These are phyloP conservation scores for Cytospora piceicola DNA, from an alignment of 2,329 filamentous ascomycete genomes.

Conservation along the genomic window DNA sequence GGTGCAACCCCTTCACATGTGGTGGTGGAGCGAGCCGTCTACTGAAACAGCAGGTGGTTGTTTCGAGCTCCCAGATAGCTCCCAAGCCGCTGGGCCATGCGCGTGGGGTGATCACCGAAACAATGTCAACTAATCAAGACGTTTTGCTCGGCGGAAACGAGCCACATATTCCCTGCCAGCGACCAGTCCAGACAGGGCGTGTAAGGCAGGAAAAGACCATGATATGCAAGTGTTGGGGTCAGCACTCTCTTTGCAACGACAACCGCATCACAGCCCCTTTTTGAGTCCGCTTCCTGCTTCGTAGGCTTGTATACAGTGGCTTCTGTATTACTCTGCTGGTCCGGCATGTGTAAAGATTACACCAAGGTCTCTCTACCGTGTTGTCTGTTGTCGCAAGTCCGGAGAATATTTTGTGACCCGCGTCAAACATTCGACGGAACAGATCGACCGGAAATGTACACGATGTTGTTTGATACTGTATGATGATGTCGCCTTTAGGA, in stretches of 20 bases:
- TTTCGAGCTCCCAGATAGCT: slow-evolving; percentile 13
- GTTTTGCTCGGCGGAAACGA: not conserved
- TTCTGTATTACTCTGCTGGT: not conserved
- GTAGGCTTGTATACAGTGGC: not conserved
- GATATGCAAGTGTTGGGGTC: not conserved
- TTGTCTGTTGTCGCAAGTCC: not conserved
- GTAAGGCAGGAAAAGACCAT: not conserved
- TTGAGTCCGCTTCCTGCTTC: not conserved
- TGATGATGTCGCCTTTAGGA: slow-evolving; percentile 1
- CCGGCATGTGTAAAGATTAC: not conserved
- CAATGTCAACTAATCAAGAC: not conserved
- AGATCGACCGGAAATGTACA: not conserved
- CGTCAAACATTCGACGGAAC: not conserved
- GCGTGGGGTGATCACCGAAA: not conserved
- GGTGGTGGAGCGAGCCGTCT: slow-evolving; percentile 1
- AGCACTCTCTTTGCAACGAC: slow-evolving; percentile 1
- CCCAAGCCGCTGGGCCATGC: slow-evolving; percentile 10
- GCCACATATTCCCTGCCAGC: not conserved
- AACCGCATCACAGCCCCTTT: not conserved
- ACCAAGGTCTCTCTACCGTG: not conserved
- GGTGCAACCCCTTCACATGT: not conserved
- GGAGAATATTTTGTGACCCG: not conserved
- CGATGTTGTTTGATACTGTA: slow-evolving; percentile 10
- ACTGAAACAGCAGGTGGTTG: slow-evolving; percentile 23
- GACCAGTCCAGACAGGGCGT: not conserved